phyloP scores from a whole-genome alignment of 140 eudicot genomes.

The Bidens hawaiensis region DNA sequence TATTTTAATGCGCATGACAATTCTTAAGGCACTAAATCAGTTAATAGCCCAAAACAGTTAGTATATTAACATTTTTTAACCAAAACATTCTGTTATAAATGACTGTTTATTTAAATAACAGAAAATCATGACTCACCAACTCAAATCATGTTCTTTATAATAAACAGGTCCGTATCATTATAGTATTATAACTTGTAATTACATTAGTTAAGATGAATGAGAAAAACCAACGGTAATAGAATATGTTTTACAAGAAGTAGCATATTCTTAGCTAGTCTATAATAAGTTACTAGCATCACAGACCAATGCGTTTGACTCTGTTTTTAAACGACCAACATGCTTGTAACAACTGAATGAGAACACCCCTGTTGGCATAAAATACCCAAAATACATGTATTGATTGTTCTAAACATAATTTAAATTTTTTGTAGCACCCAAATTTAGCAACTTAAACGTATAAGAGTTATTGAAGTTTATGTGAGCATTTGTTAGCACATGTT shows the following conservation, averaged over 20 bases:
- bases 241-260: slow-evolving; percentile 1
- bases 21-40: background rate
- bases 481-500: background rate
- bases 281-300: background rate
- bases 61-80: slow-evolving; percentile 1
- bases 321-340: background rate
- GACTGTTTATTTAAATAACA: background rate
- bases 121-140: slow-evolving; percentile 5
- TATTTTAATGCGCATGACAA: background rate
- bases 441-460: too few relatives aligned
- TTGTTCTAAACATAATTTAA: too few relatives aligned
- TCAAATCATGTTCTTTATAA: background rate
- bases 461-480: background rate
- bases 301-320: background rate
- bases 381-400: background rate
- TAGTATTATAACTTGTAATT: background rate
- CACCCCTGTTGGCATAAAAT: background rate
- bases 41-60: background rate
- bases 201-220: slow-evolving; percentile 1
- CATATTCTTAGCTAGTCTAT: background rate
- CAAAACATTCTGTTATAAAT: background rate
- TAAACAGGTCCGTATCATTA: background rate
- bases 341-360: background rate
- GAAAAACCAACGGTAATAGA: background rate
- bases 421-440: too few relatives aligned